These are phyloP conservation scores for Panicum miliaceum DNA, from an alignment of 176 grass and related monocot genomes.

Conservation along the genomic window DNA sequence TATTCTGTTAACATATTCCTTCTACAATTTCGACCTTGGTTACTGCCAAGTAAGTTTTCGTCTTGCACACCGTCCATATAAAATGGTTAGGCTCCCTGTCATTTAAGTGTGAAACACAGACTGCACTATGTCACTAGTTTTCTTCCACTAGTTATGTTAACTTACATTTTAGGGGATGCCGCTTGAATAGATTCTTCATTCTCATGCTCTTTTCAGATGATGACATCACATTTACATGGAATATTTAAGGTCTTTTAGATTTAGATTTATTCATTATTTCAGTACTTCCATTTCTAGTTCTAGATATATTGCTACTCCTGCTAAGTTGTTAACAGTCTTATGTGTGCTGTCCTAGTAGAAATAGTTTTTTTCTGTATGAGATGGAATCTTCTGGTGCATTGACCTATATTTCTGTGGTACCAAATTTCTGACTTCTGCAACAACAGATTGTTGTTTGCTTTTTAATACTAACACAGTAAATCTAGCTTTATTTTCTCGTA, in stretches of 20 bases:
- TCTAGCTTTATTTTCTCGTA: constrained; percentile 25
- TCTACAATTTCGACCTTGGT: constrained; percentile 99
- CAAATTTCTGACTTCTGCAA: constrained; percentile 10
- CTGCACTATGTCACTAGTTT: neutral
- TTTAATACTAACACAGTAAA: constrained; percentile 7
- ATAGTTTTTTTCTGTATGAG: neutral
- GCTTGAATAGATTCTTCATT: constrained; percentile 24
- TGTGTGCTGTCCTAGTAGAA: neutral
- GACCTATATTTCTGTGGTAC: neutral
- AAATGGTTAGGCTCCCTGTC: neutral
- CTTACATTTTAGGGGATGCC: neutral
- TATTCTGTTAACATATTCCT: constrained; percentile 94
- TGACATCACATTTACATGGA: neutral
- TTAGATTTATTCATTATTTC: constrained; percentile 30
- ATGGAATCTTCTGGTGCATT: neutral
- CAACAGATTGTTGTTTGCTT: neutral
- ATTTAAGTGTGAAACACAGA: constrained; percentile 25
- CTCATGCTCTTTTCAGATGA: neutral
- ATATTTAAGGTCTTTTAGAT: neutral
- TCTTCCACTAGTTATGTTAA: neutral
- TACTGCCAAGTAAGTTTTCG: constrained; percentile 90
- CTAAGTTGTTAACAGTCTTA: neutral
- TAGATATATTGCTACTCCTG: neutral
- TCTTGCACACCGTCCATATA: constrained; percentile 13
- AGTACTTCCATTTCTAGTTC: constrained; percentile 18